Evolutionary conservation across 1,139 yeast genomes (phyloP).

Genomic region (Lodderomyces jiufengensis): DNA sequence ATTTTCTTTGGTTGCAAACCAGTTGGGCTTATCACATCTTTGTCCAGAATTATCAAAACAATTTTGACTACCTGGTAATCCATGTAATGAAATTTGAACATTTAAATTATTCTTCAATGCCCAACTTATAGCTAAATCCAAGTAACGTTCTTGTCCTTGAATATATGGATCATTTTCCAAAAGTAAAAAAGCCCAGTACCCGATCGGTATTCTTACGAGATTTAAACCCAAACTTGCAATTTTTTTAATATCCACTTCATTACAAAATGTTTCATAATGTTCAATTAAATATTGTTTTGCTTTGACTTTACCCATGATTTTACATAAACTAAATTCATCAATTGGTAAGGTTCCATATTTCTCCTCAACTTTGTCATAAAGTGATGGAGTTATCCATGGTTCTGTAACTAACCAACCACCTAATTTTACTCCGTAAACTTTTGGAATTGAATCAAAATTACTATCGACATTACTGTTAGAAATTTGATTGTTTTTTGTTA

Average conservation of each 20-base stretch:
- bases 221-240: conserved; percentile 20
- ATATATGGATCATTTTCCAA: conserved; percentile 21
- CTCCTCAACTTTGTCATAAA: conserved; percentile 17
- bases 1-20: conserved; percentile 16
- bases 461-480: conserved; percentile 7
- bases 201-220: conserved; percentile 24
- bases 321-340: conserved; percentile 20
- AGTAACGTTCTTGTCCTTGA: conserved; percentile 22
- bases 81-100: conserved; percentile 24
- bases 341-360: conserved; percentile 15
- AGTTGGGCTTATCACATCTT: conserved; percentile 13
- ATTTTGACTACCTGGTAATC: conserved; percentile 29
- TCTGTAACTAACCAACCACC: conserved; percentile 30
- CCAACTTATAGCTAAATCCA: conserved; percentile 24
- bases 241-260: conserved; percentile 19
- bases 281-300: conserved; percentile 13
- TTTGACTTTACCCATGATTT: conserved; percentile 14
- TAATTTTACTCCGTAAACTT: conserved; percentile 21
- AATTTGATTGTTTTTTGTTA: conserved; percentile 3
- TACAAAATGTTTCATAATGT: conserved; percentile 22
- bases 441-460: conserved; percentile 4
- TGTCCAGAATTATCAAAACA: conserved; percentile 28
- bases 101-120: conserved; percentile 16
- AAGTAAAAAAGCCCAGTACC: conserved; percentile 26
- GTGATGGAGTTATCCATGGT: conserved; percentile 26